Evolutionary conservation across 495 filamentous ascomycete genomes (phyloP), one percentile per base, ranked within the genome.

Genomic region (Xylaria acuta): DNA sequence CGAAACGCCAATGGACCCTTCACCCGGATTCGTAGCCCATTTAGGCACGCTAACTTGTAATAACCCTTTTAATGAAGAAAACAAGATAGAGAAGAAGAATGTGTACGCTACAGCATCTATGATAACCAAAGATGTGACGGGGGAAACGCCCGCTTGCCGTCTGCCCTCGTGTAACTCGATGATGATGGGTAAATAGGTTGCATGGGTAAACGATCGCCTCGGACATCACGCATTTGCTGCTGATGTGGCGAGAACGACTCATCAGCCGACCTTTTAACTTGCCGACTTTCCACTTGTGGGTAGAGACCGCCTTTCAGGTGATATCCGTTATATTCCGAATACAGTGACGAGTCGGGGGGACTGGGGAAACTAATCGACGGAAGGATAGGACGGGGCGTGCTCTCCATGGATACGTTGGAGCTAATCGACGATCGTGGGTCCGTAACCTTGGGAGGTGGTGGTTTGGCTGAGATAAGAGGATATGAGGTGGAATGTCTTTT

Each of bases 261-360:
- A 16, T 79, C 77, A n/a, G 77, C 77, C 2, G 74, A 67, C 40
- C 77, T 75, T 22, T 79, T 79, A 47, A 78, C 67, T 34, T 72
- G 54, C 14, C 76, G 68, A 43, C 73, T 62, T 25, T 79, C 77
- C n/a, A 64, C 56, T 11, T 76, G 77, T 3, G 51, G 75, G 51
- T 79, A 79, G 14, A 66, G 54, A 20, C 64, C 71, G 6, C 64
- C 38, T 32, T 62, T 73, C 51, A 72, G 38, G 16, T 45, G 70
- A 51, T 66, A 66, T 22, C 25, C 49, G n/a, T 18, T n/a, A 56
- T 67, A 68, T 25, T 73, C 71, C 7, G 54, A 20, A 9, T 63
- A 68, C 41, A 40, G 14, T 16, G 53, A 43, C 34, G 38, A 41
- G 11, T 72, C 65, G 0, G 64, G 20, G 7, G 64, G 38, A 40